phyloP scores from a whole-genome alignment of 371 early-diverging fungal species.

The Mucor saturninus region DNA sequence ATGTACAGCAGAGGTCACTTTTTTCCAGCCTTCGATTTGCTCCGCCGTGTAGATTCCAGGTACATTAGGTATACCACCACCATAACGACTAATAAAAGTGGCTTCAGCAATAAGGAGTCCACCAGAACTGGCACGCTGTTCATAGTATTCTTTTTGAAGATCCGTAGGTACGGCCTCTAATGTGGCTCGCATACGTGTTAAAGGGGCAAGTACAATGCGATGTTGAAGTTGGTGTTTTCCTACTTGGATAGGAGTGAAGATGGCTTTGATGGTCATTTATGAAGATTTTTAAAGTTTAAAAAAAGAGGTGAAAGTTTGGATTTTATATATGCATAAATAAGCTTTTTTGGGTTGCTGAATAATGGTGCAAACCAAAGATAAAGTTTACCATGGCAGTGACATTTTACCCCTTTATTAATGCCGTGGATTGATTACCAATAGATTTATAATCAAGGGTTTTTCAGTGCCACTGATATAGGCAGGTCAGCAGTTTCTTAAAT shows the following conservation, averaged over 20 bases:
- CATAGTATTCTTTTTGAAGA: slow-evolving; percentile 57
- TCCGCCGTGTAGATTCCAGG: slow-evolving; percentile 47
- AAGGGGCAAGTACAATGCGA: slow-evolving; percentile 59
- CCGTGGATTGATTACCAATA: no score
- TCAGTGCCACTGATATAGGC: no score
- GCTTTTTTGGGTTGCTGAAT: no score
- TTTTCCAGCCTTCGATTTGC: slow-evolving; percentile 64
- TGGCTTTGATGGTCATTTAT: slow-evolving; percentile 13
- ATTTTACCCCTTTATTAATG: no score
- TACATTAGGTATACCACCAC: slow-evolving; percentile 37
- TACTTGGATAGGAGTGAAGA: slow-evolving; percentile 36
- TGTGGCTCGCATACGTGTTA: slow-evolving; percentile 51
- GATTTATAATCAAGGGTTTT: no score
- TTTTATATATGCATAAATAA: no score
- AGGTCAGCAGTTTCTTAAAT: no score
- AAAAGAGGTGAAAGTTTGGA: no score
- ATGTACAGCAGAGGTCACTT: slow-evolving; percentile 63
- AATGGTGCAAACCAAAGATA: no score
- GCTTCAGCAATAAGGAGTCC: slow-evolving; percentile 66
- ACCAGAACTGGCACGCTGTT: slow-evolving; percentile 59
- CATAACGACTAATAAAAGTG: slow-evolving; percentile 44
- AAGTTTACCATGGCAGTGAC: no score
- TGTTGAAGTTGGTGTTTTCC: slow-evolving; percentile 40
- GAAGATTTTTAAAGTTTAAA: slow-evolving; percentile 13
- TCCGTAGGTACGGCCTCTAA: slow-evolving; percentile 43